phyloP scores from a whole-genome alignment of 2,329 filamentous ascomycete species.

The Nemania abortiva region DNA sequence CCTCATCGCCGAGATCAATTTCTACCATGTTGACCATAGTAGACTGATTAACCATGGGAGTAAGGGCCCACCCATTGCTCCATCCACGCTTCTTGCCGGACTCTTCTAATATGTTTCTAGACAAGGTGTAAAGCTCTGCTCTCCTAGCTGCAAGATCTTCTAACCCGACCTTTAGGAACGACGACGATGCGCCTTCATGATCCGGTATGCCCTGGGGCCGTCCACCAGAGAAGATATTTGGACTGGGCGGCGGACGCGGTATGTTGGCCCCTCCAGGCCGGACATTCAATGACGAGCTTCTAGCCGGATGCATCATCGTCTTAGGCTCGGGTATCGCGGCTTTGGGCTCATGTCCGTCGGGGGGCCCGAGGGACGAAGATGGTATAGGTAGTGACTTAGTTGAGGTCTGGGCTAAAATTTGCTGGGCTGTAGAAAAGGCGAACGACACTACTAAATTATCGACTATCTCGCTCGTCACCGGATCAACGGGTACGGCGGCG shows the following conservation, averaged over 20 bases:
- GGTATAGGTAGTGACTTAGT: slow-evolving; percentile 76
- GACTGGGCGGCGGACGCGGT: slow-evolving; percentile 59
- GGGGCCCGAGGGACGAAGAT: slow-evolving; percentile 63
- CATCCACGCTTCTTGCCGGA: slow-evolving; percentile 79
- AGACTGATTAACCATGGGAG: slow-evolving; percentile 62
- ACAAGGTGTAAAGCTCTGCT: slow-evolving; percentile 84
- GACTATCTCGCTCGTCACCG: slow-evolving; percentile 65
- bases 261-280: slow-evolving; percentile 48
- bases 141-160: slow-evolving; percentile 86
- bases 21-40: slow-evolving; percentile 67
- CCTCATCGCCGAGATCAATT: slow-evolving; percentile 64
- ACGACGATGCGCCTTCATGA: slow-evolving; percentile 57
- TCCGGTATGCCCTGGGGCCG: slow-evolving; percentile 54
- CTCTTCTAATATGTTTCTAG: slow-evolving; percentile 81
- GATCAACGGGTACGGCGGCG: slow-evolving; percentile 47
- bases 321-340: slow-evolving; percentile 74
- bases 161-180: slow-evolving; percentile 73
- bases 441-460: slow-evolving; percentile 84
- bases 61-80: slow-evolving; percentile 79
- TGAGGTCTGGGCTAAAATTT: slow-evolving; percentile 80
- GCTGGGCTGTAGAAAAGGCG: slow-evolving; percentile 80
- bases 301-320: slow-evolving; percentile 76
- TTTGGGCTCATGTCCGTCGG: slow-evolving; percentile 69
- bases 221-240: slow-evolving; percentile 65
- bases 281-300: slow-evolving; percentile 71